Evolutionary conservation across 352 stramenopile genomes (phyloP), one percentile per base, ranked within the genome.

Genomic region (Globisporangium radiosum): DNA sequence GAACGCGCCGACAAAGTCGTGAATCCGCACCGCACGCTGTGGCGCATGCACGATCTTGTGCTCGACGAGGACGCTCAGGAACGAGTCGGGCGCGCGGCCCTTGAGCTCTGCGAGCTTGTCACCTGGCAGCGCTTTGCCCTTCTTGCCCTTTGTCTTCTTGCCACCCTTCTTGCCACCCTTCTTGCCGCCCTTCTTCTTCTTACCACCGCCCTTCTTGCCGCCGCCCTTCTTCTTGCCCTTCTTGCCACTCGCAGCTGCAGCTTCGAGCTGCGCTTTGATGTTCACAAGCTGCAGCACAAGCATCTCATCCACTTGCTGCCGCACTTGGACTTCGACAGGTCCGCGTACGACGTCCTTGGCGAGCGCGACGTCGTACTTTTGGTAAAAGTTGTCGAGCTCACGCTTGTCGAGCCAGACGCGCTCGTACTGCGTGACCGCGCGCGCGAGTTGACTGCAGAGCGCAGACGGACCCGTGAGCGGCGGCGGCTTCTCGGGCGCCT

Each of bases 261-360:
- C 81, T 40, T 88, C 82, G 7, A 97, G 71, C 66, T 96, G 87
- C 42, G 82, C 70, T 61, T 97, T 97, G 68, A 98, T 97, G 77
- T 98, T 98, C 38, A 88, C 78, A 17, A 98, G 80, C 60, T 97
- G 95, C 47, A 95, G 72, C n/a, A 97, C 73, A 15, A 98, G 71
- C 79, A 98, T 96, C 58, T 97, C 88, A 56, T 98, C 94, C 53
- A 98, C 92, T 71, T 96, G 77, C 60, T 92, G 77, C 5, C 83
- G 88, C 10, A 97, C 79, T 54, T 97, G 82, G 7, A 78, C 70
- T 58, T 96, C 81, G 17, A 97, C 88, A 7, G 88, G 81, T 3
- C 85, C 85, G 7, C 90, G 89, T 15, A 97, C 85, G 6, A 94
- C 86, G 58, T 94, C 76, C 65, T 98, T 98, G 14, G 85, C 90